A percentile compares a stretch with the other conserved stretches of the same genome.
phyloP scores from a whole-genome alignment of 768 basidiomycete species.

The Fomitopsis serialis region DNA sequence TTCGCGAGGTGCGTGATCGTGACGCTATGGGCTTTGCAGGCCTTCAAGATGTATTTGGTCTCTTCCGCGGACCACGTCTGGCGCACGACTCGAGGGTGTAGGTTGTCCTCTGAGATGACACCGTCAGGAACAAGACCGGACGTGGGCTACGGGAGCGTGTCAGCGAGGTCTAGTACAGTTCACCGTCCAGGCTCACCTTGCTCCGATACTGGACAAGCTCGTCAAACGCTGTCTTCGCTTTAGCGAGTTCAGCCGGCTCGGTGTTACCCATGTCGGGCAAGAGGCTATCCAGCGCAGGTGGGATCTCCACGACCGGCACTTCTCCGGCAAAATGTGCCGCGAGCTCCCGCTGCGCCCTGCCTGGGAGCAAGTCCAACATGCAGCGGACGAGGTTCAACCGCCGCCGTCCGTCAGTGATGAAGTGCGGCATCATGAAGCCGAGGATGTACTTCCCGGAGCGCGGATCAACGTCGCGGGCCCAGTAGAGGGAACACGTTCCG shows the following conservation, averaged over 20 bases:
- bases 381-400: not conserved
- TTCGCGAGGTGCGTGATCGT: constrained; percentile 1
- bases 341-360: not conserved
- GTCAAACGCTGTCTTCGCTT: not conserved
- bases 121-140: not conserved
- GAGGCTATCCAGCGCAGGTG: not conserved
- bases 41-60: not conserved
- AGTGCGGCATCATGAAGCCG: not conserved
- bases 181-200: not conserved
- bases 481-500: not conserved
- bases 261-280: not conserved
- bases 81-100: not conserved
- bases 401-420: not conserved
- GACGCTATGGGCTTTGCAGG: constrained; percentile 1
- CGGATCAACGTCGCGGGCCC: not conserved
- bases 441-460: not conserved
- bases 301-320: not conserved
- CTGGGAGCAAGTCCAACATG: constrained; percentile 1
- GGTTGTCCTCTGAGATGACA: not conserved
- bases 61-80: not conserved
- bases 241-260: not conserved
- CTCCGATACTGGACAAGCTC: not conserved
- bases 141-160: not conserved
- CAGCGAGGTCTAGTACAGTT: not conserved
- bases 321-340: not conserved